These are phyloP conservation scores for Daldinia grandis DNA, from an alignment of 495 filamentous ascomycete species.

Conservation along the genomic window DNA sequence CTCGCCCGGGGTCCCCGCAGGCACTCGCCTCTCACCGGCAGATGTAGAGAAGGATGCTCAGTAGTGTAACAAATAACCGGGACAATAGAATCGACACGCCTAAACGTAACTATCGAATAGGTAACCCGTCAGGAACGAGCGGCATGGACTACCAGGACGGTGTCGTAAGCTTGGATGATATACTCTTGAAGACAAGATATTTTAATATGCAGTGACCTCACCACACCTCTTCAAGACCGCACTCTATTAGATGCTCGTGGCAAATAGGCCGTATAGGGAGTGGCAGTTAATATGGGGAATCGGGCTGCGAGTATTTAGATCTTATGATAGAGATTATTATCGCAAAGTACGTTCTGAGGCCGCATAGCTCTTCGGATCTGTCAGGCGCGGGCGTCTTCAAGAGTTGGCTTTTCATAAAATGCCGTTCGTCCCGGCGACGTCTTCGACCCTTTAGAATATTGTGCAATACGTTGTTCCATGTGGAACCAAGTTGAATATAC, in stretches of 20 bases:
- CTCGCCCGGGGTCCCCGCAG: constrained; percentile 32
- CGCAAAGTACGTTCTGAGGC: not conserved
- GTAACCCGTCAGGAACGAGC: not conserved
- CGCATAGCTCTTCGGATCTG: not conserved
- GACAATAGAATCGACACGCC: constrained; percentile 1
- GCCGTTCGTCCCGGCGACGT: not conserved
- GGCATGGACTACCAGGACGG: constrained; percentile 7
- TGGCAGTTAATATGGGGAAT: constrained; percentile 33
- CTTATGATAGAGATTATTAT: not conserved
- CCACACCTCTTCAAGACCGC: not conserved
- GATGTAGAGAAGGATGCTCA: constrained; percentile 12
- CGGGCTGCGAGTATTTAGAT: constrained; percentile 20
- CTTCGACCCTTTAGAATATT: not conserved
- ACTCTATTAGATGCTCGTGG: constrained; percentile 1
- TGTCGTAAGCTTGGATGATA: constrained; percentile 20
- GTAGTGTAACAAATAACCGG: constrained; percentile 13
- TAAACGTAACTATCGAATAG: constrained; percentile 21
- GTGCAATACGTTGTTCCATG: not conserved
- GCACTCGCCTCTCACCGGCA: constrained; percentile 35
- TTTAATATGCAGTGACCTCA: constrained; percentile 12
- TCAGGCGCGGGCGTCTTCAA: not conserved
- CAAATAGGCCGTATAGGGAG: constrained; percentile 1
- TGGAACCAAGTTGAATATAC: not conserved
- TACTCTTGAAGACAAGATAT: not conserved
- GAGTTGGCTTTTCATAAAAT: not conserved